Conservation (phyloP, 768 basidiomycete species). For the Albatrellus ellisii region DNA sequence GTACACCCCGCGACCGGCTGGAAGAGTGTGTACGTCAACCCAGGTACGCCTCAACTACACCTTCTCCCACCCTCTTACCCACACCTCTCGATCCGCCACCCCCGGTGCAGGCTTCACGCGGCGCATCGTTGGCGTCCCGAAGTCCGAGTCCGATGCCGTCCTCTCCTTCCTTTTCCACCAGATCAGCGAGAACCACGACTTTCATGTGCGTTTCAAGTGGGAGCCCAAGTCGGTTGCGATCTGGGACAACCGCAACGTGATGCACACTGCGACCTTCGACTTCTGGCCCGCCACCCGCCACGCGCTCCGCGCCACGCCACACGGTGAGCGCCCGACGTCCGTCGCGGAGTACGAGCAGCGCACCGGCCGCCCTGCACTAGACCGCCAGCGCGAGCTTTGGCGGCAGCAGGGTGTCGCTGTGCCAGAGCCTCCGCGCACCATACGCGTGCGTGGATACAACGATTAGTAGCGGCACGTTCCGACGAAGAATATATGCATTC, state of each 20-base stretch:
- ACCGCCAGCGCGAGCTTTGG: conserved; percentile 63
- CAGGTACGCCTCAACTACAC: conserved; percentile 28
- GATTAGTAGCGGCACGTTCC: conserved; percentile 23
- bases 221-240: conserved; percentile 64
- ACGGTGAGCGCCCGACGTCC: conserved; percentile 65
- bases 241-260: conserved; percentile 77
- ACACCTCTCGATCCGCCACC: neutral
- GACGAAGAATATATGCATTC: too few species aligned
- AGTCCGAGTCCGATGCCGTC: conserved; percentile 68
- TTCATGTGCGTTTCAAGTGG: conserved; percentile 72
- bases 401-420: conserved; percentile 45
- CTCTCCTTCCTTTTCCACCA: conserved; percentile 59
- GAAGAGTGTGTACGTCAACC: conserved; percentile 77
- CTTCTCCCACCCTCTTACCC: neutral
- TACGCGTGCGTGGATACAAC: conserved; percentile 43
- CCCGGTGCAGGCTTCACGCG: conserved; percentile 53
- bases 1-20: conserved; percentile 78
- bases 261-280: conserved; percentile 73
- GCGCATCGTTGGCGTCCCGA: conserved; percentile 66
- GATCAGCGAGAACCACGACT: conserved; percentile 57
- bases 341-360: conserved; percentile 55
- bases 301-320: conserved; percentile 70
- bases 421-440: conserved; percentile 19
- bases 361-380: conserved; percentile 57
- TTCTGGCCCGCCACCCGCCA: conserved; percentile 71